Evolutionary conservation across 2,329 filamentous ascomycete species (phyloP).

Genomic region (Elsinoe necatrix): DNA sequence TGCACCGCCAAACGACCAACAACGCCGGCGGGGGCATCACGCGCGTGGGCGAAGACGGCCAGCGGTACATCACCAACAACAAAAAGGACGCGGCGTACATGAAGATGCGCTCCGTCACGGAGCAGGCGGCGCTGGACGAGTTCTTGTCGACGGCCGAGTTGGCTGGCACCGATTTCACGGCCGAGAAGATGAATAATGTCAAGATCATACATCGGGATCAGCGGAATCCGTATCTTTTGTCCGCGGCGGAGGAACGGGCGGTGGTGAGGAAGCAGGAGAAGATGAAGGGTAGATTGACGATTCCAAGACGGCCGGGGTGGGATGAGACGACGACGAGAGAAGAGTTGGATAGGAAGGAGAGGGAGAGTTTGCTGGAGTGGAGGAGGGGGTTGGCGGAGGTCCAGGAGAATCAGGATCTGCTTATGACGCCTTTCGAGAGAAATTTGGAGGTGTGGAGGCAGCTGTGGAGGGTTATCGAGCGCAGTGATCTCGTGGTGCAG

Average conservation of each 20-base stretch:
- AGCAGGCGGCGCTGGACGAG: constrained; percentile 93
- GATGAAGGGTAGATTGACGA: constrained; percentile 71
- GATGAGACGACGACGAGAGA: constrained; percentile 73
- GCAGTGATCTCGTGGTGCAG: constrained; percentile 90
- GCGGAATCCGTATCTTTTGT: constrained; percentile 88
- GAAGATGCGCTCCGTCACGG: constrained; percentile 98
- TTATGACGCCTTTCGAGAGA: constrained; percentile 96
- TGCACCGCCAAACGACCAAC: constrained; percentile 62
- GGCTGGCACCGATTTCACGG: constrained; percentile 97
- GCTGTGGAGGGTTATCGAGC: constrained; percentile 94
- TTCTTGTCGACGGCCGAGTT: constrained; percentile 93
- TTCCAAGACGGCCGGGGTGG: constrained; percentile 85
- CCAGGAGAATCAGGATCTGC: constrained; percentile 84
- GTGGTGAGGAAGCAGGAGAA: constrained; percentile 72
- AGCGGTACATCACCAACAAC: constrained; percentile 79
- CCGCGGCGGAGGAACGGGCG: constrained; percentile 70
- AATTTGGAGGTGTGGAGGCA: constrained; percentile 98
- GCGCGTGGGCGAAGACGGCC: constrained; percentile 27
- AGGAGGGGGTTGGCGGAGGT: constrained; percentile 82
- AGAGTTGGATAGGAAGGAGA: constrained; percentile 71
- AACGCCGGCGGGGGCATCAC: constrained; percentile 48
- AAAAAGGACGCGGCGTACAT: constrained; percentile 91
- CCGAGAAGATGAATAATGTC: constrained; percentile 97
- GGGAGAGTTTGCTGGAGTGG: constrained; percentile 77
- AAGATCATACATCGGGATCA: constrained; percentile 98